phyloP scores from a whole-genome alignment of 495 filamentous ascomycete genomes.

The Daldinia childiae region DNA sequence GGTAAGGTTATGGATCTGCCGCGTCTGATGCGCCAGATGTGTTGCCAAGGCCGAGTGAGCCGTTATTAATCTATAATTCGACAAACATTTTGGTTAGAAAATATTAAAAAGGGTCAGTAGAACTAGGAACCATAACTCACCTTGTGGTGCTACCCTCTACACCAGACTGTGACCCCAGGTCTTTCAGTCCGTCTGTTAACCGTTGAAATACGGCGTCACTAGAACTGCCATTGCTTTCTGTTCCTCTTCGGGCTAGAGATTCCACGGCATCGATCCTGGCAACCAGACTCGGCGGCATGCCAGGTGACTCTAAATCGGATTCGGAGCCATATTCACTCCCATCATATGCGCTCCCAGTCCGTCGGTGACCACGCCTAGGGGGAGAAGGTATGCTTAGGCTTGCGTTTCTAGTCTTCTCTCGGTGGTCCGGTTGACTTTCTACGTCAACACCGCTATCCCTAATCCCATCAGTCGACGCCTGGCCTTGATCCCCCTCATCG shows the following conservation, averaged over 20 bases:
- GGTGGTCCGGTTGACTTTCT: slow-evolving; percentile 46
- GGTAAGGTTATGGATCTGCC: slow-evolving; percentile 79
- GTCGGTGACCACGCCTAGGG: slow-evolving; percentile 54
- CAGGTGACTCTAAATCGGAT: slow-evolving; percentile 75
- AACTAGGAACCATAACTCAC: slow-evolving; percentile 54
- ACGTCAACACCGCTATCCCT: slow-evolving; percentile 60
- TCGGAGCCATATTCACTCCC: slow-evolving; percentile 72
- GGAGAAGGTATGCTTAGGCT: slow-evolving; percentile 52
- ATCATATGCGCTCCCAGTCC: slow-evolving; percentile 64
- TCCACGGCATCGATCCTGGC: slow-evolving; percentile 81
- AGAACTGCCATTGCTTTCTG: slow-evolving; percentile 74
- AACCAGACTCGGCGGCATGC: slow-evolving; percentile 77
- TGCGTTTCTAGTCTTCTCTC: slow-evolving; percentile 43
- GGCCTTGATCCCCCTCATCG: slow-evolving; percentile 39
- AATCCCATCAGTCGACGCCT: slow-evolving; percentile 37
- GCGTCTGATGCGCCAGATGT: slow-evolving; percentile 85
- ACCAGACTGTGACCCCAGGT: slow-evolving; percentile 81
- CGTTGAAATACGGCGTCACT: slow-evolving; percentile 74
- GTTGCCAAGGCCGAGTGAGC: slow-evolving; percentile 85
- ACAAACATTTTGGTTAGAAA: slow-evolving; percentile 35
- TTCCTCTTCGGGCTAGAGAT: slow-evolving; percentile 73
- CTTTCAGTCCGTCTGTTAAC: slow-evolving; percentile 76
- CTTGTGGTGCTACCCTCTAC: slow-evolving; percentile 83
- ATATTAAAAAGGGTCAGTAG: slow-evolving; percentile 1
- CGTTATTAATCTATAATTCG: slow-evolving; percentile 74